Evolutionary conservation across 345 rosid species (phyloP).

Genomic region (Acer negundo): DNA sequence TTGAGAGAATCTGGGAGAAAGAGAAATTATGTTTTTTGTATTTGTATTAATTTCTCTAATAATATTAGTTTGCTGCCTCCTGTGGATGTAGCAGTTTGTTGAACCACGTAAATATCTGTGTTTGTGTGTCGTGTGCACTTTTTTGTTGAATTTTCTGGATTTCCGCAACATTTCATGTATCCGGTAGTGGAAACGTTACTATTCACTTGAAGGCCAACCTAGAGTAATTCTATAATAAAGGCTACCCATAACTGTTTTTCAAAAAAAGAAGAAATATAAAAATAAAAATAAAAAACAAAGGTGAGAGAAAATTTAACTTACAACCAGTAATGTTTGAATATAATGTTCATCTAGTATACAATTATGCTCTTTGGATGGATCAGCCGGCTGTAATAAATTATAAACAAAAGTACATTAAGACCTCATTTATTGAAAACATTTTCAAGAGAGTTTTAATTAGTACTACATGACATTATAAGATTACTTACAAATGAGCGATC

Average conservation of each 20-base stretch:
- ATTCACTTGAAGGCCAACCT: neutral
- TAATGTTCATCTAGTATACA: conserved; percentile 98
- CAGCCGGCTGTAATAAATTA: conserved; percentile 63
- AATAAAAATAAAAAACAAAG: neutral
- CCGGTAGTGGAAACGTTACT: neutral
- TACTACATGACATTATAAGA: neutral
- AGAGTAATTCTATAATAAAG: neutral
- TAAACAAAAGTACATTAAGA: conserved; percentile 4
- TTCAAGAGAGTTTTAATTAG: neutral
- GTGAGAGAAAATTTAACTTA: conserved; percentile 42
- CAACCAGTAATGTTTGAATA: conserved; percentile 86
- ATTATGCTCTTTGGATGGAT: conserved; percentile 83
- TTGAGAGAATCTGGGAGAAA: too few species aligned
- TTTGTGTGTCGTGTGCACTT: too few species aligned
- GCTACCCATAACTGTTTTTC: neutral
- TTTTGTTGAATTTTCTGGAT: too few species aligned
- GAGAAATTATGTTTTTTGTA: too few species aligned
- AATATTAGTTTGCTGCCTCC: too few species aligned
- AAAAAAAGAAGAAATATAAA: neutral
- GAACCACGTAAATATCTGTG: too few species aligned
- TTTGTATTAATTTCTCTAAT: too few species aligned
- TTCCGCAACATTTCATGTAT: too few species aligned
- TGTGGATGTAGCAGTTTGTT: too few species aligned
- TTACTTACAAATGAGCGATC: conserved; percentile 74
- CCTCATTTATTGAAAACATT: conserved; percentile 4